phyloP scores from a whole-genome alignment of 148 eudicot genomes.

The Silene latifolia region DNA sequence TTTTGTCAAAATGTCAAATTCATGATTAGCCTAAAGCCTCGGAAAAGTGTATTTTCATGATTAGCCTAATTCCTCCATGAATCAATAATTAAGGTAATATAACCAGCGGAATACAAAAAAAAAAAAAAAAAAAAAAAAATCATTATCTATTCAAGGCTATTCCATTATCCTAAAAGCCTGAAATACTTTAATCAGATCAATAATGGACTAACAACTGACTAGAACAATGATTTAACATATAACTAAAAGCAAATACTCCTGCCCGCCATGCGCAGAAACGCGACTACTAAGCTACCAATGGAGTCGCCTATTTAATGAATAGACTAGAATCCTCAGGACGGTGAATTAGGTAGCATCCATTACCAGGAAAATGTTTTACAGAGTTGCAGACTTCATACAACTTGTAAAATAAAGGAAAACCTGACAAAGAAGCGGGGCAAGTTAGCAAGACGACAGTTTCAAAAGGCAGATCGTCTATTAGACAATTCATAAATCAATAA shows the following conservation, averaged over 20 bases:
- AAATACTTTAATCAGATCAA: neutral
- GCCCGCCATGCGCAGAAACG: neutral
- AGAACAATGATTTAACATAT: neutral
- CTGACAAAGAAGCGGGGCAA: neutral
- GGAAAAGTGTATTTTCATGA: too few relatives aligned
- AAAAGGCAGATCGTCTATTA: neutral
- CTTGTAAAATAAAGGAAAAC: slow-evolving; percentile 1
- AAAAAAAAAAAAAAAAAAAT: neutral
- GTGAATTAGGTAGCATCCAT: slow-evolving; percentile 4
- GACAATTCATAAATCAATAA: neutral
- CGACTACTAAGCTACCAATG: slow-evolving; percentile 1
- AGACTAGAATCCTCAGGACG: slow-evolving; percentile 3
- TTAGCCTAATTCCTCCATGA: too few relatives aligned
- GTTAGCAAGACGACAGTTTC: neutral
- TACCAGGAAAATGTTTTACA: neutral
- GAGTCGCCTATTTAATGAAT: neutral
- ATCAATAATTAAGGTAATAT: too few relatives aligned
- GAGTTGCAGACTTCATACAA: neutral
- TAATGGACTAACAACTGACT: neutral
- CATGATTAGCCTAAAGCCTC: too few relatives aligned
- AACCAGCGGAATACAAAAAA: too few relatives aligned
- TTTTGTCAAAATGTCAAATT: too few relatives aligned
- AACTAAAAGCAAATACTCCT: neutral
- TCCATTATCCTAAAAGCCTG: slow-evolving; percentile 3
- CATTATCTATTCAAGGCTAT: neutral